These are phyloP conservation scores for Wallacemonas sp. DNA, from an alignment of 208 protist genomes.

Conservation along the genomic window DNA sequence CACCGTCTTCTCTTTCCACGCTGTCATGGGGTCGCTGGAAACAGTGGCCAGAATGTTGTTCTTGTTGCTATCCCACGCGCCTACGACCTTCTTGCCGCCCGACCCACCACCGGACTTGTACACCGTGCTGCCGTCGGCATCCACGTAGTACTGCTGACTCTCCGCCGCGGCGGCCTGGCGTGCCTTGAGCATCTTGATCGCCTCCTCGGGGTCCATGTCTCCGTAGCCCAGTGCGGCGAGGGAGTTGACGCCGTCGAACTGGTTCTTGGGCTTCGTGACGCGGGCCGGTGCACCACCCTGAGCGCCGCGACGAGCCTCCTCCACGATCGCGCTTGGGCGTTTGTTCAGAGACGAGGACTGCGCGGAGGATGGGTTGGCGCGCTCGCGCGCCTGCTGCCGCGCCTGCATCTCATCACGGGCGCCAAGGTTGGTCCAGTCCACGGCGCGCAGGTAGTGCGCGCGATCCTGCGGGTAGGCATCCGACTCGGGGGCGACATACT, in stretches of 20 bases:
- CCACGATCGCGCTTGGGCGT: slow-evolving; percentile 15
- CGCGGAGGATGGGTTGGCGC: neutral
- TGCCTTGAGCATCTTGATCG: slow-evolving; percentile 51
- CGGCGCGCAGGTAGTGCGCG: slow-evolving; percentile 60
- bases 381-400: slow-evolving; percentile 29
- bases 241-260: slow-evolving; percentile 82
- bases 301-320: slow-evolving; percentile 19
- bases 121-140: slow-evolving; percentile 74
- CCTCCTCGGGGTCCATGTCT: slow-evolving; percentile 49
- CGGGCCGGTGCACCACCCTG: slow-evolving; percentile 18
- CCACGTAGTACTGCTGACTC: slow-evolving; percentile 66
- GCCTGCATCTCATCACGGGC: slow-evolving; percentile 35
- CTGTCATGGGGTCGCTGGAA: slow-evolving; percentile 51
- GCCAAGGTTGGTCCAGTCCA: slow-evolving; percentile 73
- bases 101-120: slow-evolving; percentile 47
- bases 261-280: slow-evolving; percentile 79
- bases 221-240: slow-evolving; percentile 61
- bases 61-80: slow-evolving; percentile 13
- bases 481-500: slow-evolving; percentile 61
- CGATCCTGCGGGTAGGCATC: slow-evolving; percentile 57
- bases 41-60: slow-evolving; percentile 36
- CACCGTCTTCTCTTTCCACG: slow-evolving; percentile 65
- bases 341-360: neutral
- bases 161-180: slow-evolving; percentile 46
- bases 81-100: slow-evolving; percentile 11